These are phyloP conservation scores for Arthrobotrys sphaeroides DNA, from an alignment of 2,329 filamentous ascomycete genomes.

Conservation along the genomic window DNA sequence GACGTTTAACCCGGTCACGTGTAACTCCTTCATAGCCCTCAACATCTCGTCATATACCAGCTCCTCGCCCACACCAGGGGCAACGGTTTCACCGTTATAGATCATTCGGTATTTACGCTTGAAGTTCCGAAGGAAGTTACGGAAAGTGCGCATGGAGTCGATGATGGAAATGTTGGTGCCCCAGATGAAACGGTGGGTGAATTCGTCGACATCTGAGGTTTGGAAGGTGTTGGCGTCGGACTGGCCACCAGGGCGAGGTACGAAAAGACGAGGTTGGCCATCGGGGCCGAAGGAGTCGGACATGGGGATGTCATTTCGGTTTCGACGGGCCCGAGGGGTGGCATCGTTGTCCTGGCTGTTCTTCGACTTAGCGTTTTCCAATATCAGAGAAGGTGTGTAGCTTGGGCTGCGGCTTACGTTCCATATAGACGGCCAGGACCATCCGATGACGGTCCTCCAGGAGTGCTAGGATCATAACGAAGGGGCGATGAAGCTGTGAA, in stretches of 20 bases:
- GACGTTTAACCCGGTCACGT: constrained; percentile 83
- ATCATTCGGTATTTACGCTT: constrained; percentile 94
- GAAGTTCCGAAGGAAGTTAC: constrained; percentile 91
- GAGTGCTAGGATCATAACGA: constrained; percentile 56
- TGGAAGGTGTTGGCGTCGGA: constrained; percentile 74
- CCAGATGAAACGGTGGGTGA: constrained; percentile 87
- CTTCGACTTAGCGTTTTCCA: background rate
- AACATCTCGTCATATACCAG: constrained; percentile 86
- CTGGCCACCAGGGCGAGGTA: constrained; percentile 68
- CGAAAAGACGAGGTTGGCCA: constrained; percentile 70
- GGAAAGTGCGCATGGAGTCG: constrained; percentile 86
- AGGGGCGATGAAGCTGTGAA: constrained; percentile 57
- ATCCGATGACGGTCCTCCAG: constrained; percentile 47
- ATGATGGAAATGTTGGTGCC: constrained; percentile 95
- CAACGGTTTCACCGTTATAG: constrained; percentile 80
- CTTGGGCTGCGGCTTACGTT: constrained; percentile 19
- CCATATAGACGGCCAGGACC: background rate
- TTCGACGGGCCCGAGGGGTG: constrained; percentile 32
- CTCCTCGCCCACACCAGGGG: constrained; percentile 75
- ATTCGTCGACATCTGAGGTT: constrained; percentile 76
- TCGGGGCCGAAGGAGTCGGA: constrained; percentile 60
- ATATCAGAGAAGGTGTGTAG: background rate
- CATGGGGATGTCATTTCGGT: constrained; percentile 58
- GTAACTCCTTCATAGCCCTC: constrained; percentile 89
- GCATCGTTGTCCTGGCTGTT: constrained; percentile 45